Evolutionary conservation across 108 stramenopile genomes (phyloP), one percentile per base, ranked within the genome.

Genomic region (Nitzschia sp.): DNA sequence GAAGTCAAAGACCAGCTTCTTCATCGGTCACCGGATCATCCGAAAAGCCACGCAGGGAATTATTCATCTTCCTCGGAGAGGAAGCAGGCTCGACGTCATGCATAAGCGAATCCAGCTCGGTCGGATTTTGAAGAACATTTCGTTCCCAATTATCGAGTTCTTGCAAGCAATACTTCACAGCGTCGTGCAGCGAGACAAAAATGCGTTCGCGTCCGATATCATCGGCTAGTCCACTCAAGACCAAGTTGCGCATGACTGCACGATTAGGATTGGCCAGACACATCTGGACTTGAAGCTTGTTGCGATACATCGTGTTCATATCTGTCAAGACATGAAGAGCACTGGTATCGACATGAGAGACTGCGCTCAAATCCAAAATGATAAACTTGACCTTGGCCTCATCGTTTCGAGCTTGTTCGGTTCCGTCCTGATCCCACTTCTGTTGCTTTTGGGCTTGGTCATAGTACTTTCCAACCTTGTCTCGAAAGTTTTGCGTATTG

Each of bases 291-390:
- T 71, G 77, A 19, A 13, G 36, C 4, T 64, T 45, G 28, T 55
- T 31, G 23, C 49, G 34, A 55, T 77, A 74, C 28, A 26, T 78
- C 8, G 54, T 29, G 59, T 48, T 48, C 79, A 83, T 72, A 31
- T 83, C 82, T 13, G 64, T 13, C 32, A 86, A 34, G 25, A 78
- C 71, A 54, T 83, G 79, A 3, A 86, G 49, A 23, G 79, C 85
- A 38, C 74, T 81, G 18, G 82, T 77, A 51, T 86, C 85, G 45
- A 86, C 46, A 54, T 72, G 74, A 18, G 65, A 59, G 2, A 78
- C 76, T 2, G 85, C 71, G 17, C 49, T 74, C 72, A 86, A 46
- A n/a, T 86, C 85, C 1, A 86, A 26, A 32, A 86, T 55, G 24
- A 86, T 45, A 54, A 58, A 86, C 34, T 66, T 59, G 31, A 81